phyloP scores from a whole-genome alignment of 768 basidiomycete genomes.

The Trametes cingulata region DNA sequence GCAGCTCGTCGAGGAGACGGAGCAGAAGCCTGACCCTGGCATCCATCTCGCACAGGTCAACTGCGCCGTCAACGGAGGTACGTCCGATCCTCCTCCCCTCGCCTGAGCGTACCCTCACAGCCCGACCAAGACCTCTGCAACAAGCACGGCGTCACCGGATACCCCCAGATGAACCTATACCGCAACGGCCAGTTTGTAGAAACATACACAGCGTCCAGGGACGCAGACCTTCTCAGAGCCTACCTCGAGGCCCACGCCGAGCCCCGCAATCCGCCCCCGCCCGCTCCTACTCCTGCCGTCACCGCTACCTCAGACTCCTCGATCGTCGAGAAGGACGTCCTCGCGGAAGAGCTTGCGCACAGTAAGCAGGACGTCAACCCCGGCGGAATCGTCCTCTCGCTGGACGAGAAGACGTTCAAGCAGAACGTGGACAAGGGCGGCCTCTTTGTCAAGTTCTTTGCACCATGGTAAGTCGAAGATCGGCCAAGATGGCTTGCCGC shows the following conservation, averaged over 20 bases:
- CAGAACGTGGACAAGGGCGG: slow-evolving; percentile 46
- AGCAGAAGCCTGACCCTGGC: slow-evolving; percentile 45
- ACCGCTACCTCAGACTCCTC: slow-evolving; percentile 34
- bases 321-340: slow-evolving; percentile 25
- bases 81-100: slow-evolving; percentile 30
- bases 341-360: slow-evolving; percentile 32
- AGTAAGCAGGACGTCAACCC: slow-evolving; percentile 35
- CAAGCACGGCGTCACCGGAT: slow-evolving; percentile 65
- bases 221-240: slow-evolving; percentile 51
- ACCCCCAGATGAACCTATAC: slow-evolving; percentile 78
- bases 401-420: slow-evolving; percentile 51
- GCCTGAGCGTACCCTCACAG: neutral
- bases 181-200: slow-evolving; percentile 62
- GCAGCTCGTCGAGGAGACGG: slow-evolving; percentile 54
- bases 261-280: slow-evolving; percentile 23
- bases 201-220: slow-evolving; percentile 54
- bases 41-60: slow-evolving; percentile 81
- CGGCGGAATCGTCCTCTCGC: slow-evolving; percentile 39
- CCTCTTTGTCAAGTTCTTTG: slow-evolving; percentile 79
- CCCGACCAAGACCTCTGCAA: slow-evolving; percentile 71
- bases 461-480: slow-evolving; percentile 65
- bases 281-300: slow-evolving; percentile 32
- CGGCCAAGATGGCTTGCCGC: neutral
- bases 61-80: slow-evolving; percentile 76
- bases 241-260: slow-evolving; percentile 54